phyloP scores from a whole-genome alignment of 441 rosid genomes.

The Populus hybrid region DNA sequence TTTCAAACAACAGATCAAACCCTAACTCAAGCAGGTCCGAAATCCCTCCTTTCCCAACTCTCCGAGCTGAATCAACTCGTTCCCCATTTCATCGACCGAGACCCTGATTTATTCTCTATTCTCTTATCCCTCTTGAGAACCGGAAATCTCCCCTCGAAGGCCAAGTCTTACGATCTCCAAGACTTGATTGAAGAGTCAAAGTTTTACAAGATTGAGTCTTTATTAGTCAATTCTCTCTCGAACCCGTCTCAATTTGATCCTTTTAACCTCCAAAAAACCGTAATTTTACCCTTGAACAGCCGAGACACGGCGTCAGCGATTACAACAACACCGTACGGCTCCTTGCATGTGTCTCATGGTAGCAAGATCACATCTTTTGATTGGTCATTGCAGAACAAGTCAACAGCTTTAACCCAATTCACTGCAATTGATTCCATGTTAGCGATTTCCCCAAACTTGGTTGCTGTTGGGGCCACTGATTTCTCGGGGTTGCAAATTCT shows the following conservation, averaged over 20 bases:
- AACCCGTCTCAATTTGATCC: slow-evolving; percentile 70
- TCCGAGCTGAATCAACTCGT: slow-evolving; percentile 35
- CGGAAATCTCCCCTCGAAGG: slow-evolving; percentile 73
- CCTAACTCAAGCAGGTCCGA: slow-evolving; percentile 57
- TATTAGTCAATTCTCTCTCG: slow-evolving; percentile 52
- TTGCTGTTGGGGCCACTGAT: slow-evolving; percentile 87
- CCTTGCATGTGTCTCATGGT: slow-evolving; percentile 79
- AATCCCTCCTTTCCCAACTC: slow-evolving; percentile 52
- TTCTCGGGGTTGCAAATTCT: slow-evolving; percentile 77
- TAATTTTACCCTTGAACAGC: slow-evolving; percentile 52
- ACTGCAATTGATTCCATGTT: slow-evolving; percentile 76
- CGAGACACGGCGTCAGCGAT: slow-evolving; percentile 65
- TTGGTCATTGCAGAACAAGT: slow-evolving; percentile 67
- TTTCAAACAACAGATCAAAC: slow-evolving; percentile 84
- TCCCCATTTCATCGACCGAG: slow-evolving; percentile 75
- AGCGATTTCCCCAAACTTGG: slow-evolving; percentile 50
- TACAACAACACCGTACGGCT: slow-evolving; percentile 54
- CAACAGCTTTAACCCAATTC: slow-evolving; percentile 72
- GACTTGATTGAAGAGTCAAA: slow-evolving; percentile 72
- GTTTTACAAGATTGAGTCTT: slow-evolving; percentile 62
- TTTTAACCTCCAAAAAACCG: slow-evolving; percentile 61
- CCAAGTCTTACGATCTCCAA: slow-evolving; percentile 50
- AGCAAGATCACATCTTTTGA: slow-evolving; percentile 87
- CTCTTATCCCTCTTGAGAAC: slow-evolving; percentile 75
- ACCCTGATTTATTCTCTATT: slow-evolving; percentile 71